Conservation (phyloP, 352 stramenopile species). For the Pythium vanterpoolii region DNA sequence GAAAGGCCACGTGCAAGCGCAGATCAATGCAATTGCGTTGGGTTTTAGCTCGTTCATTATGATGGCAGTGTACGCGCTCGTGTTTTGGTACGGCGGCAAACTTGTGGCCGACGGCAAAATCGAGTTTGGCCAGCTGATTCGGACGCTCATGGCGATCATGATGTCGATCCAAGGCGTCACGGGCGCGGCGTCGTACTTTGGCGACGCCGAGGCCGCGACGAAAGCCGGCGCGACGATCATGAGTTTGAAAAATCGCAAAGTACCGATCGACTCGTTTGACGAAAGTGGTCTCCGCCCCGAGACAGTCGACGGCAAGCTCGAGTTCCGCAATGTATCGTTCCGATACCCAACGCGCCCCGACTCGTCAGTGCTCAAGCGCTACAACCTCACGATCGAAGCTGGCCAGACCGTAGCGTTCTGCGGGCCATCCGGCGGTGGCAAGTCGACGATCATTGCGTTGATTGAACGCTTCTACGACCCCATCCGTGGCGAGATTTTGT, state of each 20-base stretch:
- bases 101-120: conserved; percentile 30
- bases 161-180: conserved; percentile 28
- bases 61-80: conserved; percentile 32
- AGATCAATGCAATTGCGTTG: conserved; percentile 32
- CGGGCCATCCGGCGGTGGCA: conserved; percentile 31
- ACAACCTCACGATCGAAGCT: conserved; percentile 75
- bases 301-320: conserved; percentile 29
- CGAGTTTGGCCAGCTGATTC: conserved; percentile 31
- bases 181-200: conserved; percentile 44
- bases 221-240: conserved; percentile 27
- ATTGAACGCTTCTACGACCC: conserved; percentile 55
- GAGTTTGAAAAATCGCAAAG: conserved; percentile 25
- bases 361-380: conserved; percentile 66
- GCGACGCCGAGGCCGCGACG: conserved; percentile 47
- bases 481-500: conserved; percentile 43
- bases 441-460: conserved; percentile 26
- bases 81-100: conserved; percentile 47
- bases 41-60: conserved; percentile 62
- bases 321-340: conserved; percentile 70
- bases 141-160: conserved; percentile 36
- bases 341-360: conserved; percentile 65
- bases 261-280: conserved; percentile 35
- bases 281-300: conserved; percentile 15
- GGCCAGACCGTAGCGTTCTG: conserved; percentile 61
- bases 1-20: conserved; percentile 16